A percentile compares a stretch with the other conserved stretches of the same genome.
These are phyloP conservation scores for Chenopodium formosanum DNA, from an alignment of 148 eudicot species.

Conservation along the genomic window DNA sequence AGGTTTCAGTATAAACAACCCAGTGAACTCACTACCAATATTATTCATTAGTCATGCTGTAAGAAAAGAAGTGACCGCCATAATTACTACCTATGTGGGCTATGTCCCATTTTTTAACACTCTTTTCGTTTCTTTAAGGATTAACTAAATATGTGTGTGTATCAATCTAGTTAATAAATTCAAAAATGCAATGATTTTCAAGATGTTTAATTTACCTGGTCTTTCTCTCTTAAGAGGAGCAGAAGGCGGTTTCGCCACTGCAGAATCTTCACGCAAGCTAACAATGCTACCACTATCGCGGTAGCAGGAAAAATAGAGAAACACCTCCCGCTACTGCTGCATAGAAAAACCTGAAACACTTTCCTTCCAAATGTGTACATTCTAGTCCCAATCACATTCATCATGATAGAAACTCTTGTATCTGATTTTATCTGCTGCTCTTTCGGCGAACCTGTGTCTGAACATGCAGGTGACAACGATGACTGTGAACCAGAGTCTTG, in stretches of 20 bases:
- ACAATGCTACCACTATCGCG: constrained; percentile 25
- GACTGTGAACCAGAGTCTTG: constrained; percentile 12
- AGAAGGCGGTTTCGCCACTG: constrained; percentile 35
- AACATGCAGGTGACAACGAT: constrained; percentile 3
- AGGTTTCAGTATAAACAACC: constrained; percentile 1
- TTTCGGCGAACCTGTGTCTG: background rate
- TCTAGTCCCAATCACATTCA: constrained; percentile 19
- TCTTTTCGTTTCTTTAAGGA: background rate
- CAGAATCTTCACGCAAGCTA: constrained; percentile 34
- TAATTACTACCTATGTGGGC: background rate
- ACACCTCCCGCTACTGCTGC: constrained; percentile 3
- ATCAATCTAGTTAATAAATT: no score
- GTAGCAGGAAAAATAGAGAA: constrained; percentile 23
- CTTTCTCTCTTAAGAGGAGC: constrained; percentile 43
- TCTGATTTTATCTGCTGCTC: background rate
- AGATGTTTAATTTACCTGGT: constrained; percentile 37
- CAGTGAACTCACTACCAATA: background rate
- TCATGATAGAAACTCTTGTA: constrained; percentile 8
- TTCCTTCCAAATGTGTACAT: constrained; percentile 25
- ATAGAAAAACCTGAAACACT: constrained; percentile 19
- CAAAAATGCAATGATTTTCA: background rate
- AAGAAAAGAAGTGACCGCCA: background rate
- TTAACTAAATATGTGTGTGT: no score
- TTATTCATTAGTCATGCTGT: background rate
- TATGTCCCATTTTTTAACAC: background rate